These are phyloP conservation scores for Pyrenochaeta sp. DNA, from an alignment of 2,329 filamentous ascomycete genomes.

Conservation along the genomic window DNA sequence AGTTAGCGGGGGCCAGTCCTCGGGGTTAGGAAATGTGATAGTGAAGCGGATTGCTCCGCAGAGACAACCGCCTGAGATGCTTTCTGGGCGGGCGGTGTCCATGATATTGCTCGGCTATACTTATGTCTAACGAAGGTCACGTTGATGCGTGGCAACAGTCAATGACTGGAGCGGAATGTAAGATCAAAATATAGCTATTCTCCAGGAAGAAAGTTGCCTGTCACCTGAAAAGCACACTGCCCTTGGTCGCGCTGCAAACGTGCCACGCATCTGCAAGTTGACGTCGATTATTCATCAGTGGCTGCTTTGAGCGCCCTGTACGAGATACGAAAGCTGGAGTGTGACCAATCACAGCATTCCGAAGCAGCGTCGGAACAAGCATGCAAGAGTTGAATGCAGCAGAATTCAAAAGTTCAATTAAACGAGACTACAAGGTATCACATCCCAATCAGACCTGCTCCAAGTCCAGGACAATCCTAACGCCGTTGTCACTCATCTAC, in stretches of 20 bases:
- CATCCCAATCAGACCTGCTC: background rate
- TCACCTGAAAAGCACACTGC: background rate
- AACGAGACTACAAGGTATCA: background rate
- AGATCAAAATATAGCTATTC: background rate
- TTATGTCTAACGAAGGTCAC: background rate
- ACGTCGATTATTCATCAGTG: background rate
- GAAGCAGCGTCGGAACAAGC: background rate
- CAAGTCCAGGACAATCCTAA: background rate
- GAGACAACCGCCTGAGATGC: slow-evolving; percentile 33
- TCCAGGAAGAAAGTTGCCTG: background rate
- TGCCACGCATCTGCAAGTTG: slow-evolving; percentile 1
- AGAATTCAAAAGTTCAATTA: background rate
- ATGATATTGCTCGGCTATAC: background rate
- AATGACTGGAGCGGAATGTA: background rate
- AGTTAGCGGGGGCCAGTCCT: slow-evolving; percentile 30
- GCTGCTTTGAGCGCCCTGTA: background rate
- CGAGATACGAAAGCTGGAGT: background rate
- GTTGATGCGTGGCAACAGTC: background rate
- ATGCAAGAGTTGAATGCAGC: background rate
- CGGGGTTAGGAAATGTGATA: slow-evolving; percentile 24
- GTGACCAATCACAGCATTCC: background rate
- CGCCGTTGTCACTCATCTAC: slow-evolving; percentile 3
- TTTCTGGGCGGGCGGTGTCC: slow-evolving; percentile 16
- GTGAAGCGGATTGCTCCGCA: slow-evolving; percentile 35
- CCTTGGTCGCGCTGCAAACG: background rate